phyloP scores from a whole-genome alignment of 371 early-diverging fungal genomes.

The Mortierella sp. region DNA sequence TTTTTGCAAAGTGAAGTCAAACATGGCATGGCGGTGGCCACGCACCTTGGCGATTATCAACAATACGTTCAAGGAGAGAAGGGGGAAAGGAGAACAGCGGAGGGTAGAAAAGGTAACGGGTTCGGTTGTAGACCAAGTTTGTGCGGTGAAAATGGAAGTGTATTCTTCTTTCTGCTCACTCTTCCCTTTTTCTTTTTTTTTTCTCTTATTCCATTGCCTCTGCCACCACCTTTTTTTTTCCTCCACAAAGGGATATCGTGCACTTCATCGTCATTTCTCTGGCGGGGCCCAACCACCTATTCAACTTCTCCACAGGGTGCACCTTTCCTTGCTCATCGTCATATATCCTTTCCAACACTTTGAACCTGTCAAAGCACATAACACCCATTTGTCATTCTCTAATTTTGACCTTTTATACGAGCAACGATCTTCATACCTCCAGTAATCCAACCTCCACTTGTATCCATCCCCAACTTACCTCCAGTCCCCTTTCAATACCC shows the following conservation, averaged over 20 bases:
- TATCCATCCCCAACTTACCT: neutral
- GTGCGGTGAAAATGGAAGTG: neutral
- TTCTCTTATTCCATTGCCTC: slow-evolving; percentile 2
- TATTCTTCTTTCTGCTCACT: neutral
- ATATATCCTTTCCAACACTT: neutral
- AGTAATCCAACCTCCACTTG: neutral
- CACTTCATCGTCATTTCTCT: neutral
- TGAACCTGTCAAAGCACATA: too few relatives aligned
- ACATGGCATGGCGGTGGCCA: neutral
- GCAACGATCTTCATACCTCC: too few relatives aligned
- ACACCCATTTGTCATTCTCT: too few relatives aligned
- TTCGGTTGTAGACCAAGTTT: neutral
- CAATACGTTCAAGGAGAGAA: neutral
- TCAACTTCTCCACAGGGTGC: neutral
- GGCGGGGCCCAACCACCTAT: neutral
- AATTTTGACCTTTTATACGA: too few relatives aligned
- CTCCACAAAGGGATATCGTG: neutral
- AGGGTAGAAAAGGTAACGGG: neutral
- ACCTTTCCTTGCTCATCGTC: neutral
- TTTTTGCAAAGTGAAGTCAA: neutral
- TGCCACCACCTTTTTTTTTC: neutral
- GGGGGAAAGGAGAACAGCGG: neutral
- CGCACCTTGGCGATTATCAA: neutral
- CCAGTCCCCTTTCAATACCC: neutral
- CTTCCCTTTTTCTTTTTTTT: neutral